phyloP scores from a whole-genome alignment of 805 yeast genomes.

The Candida caryicola region DNA sequence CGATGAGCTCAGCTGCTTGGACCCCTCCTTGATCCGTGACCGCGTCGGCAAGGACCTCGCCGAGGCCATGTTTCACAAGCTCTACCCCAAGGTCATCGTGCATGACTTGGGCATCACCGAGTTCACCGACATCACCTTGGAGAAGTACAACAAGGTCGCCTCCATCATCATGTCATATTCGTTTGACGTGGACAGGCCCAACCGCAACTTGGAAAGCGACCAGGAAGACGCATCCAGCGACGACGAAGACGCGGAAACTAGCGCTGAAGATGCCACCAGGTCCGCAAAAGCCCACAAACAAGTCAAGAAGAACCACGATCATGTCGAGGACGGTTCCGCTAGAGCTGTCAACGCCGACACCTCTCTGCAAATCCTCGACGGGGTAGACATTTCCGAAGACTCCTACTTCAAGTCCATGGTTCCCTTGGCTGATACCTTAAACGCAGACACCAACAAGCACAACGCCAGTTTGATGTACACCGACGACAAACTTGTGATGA shows the following conservation, averaged over 20 bases:
- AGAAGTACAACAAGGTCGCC: constrained; percentile 69
- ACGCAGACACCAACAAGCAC: constrained; percentile 73
- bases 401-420: constrained; percentile 76
- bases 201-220: constrained; percentile 21
- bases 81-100: constrained; percentile 39
- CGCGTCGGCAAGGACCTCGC: constrained; percentile 75
- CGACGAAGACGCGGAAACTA: constrained; percentile 26
- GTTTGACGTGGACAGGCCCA: constrained; percentile 66
- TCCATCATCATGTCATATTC: constrained; percentile 85
- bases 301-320: constrained; percentile 10
- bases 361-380: constrained; percentile 6
- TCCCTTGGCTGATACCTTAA: constrained; percentile 87
- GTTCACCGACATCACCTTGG: constrained; percentile 37
- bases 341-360: constrained; percentile 5
- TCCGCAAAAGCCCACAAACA: background rate
- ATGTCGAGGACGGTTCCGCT: constrained; percentile 3
- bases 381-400: constrained; percentile 16
- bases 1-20: constrained; percentile 51
- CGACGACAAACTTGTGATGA: constrained; percentile 60
- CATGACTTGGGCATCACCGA: constrained; percentile 31
- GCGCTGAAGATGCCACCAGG: constrained; percentile 12
- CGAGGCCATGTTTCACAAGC: constrained; percentile 50
- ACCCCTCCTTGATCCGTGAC: constrained; percentile 67
- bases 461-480: constrained; percentile 70
- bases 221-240: constrained; percentile 28